A percentile compares a stretch with the other conserved stretches of the same genome.
phyloP scores from a whole-genome alignment of 768 basidiomycete species.

The Coprinopsis cinerea region DNA sequence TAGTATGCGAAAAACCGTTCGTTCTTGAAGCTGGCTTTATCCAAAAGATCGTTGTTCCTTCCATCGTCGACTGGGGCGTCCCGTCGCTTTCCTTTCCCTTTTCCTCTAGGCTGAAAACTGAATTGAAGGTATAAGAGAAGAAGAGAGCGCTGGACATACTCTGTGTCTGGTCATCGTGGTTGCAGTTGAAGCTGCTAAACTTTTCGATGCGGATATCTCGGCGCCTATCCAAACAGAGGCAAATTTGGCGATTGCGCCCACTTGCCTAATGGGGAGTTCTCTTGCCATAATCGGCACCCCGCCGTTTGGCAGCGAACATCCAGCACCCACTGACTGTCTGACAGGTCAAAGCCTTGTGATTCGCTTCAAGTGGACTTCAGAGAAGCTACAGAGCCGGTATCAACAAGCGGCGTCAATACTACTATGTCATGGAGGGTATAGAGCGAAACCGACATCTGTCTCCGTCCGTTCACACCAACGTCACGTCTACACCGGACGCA shows the following conservation, averaged over 20 bases:
- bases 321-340: too few relatives aligned
- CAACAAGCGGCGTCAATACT: too few relatives aligned
- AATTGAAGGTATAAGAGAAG: background rate
- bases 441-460: too few relatives aligned
- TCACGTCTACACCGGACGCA: too few relatives aligned
- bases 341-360: too few relatives aligned
- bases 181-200: background rate
- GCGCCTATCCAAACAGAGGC: background rate
- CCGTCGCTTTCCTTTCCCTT: conserved; percentile 4
- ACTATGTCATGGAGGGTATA: too few relatives aligned
- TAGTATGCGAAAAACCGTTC: conserved; percentile 65
- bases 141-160: background rate
- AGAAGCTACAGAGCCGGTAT: too few relatives aligned
- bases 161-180: conserved; percentile 3
- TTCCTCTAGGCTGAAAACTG: conserved; percentile 3
- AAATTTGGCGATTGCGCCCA: background rate
- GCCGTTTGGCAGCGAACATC: too few relatives aligned
- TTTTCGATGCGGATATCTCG: background rate
- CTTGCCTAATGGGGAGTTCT: too few relatives aligned
- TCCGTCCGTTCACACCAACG: too few relatives aligned
- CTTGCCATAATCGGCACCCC: too few relatives aligned
- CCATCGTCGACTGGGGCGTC: conserved; percentile 1
- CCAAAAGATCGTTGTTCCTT: conserved; percentile 38
- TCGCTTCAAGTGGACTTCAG: too few relatives aligned
- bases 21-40: conserved; percentile 64